These are phyloP conservation scores for Potentilla sterilis DNA, from an alignment of 306 rosid genomes.

Conservation along the genomic window DNA sequence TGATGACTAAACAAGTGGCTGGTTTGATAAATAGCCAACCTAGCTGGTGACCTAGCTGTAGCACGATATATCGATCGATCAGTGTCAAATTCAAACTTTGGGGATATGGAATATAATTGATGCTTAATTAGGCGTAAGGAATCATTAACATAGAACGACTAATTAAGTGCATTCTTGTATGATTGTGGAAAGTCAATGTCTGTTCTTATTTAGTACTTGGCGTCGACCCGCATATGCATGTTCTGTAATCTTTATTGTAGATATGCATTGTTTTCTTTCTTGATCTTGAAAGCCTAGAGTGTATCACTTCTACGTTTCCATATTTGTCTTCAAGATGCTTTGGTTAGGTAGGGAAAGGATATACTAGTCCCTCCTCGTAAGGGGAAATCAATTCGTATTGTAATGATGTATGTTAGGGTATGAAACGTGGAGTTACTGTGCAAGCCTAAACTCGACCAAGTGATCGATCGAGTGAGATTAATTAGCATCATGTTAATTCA, in stretches of 20 bases:
- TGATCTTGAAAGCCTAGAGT: neutral
- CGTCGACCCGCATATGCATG: neutral
- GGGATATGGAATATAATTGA: neutral
- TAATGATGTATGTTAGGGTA: neutral
- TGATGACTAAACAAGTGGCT: conserved; percentile 2
- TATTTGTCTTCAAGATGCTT: neutral
- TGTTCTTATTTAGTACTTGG: neutral
- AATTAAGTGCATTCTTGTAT: neutral
- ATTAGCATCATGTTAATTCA: neutral
- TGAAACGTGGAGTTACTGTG: neutral
- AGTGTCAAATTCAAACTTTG: conserved; percentile 7
- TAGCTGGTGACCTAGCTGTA: conserved; percentile 11
- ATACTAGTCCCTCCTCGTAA: neutral
- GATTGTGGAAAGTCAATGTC: neutral
- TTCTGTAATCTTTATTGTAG: neutral
- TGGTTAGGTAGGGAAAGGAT: neutral
- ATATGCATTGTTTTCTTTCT: neutral
- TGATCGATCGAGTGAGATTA: neutral
- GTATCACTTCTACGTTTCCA: neutral
- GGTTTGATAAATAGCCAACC: conserved; percentile 3
- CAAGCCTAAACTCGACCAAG: neutral
- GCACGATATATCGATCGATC: neutral
- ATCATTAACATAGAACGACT: neutral
- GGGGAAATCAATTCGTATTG: neutral
- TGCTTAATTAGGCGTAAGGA: conserved; percentile 5